Percentiles rank a stretch among this genome's conserved stretches.
Evolutionary conservation across 441 rosid genomes (phyloP).

Genomic region (Flueggea neowawraea): DNA sequence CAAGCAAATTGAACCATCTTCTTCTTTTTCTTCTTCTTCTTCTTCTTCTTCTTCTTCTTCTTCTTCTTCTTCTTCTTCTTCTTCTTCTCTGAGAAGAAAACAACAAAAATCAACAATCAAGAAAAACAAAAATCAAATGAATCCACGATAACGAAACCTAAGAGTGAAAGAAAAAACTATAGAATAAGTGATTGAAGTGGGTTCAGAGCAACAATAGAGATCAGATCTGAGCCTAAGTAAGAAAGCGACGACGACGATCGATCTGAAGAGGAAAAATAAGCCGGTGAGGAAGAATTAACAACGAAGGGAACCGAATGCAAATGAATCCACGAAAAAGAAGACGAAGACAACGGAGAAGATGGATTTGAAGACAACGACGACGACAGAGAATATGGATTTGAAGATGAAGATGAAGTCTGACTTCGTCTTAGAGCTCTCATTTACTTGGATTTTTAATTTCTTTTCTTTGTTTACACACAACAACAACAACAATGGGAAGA

Average conservation of each 20-base stretch:
- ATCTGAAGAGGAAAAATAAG: slow-evolving; percentile 73
- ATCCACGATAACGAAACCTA: no score
- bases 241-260: slow-evolving; percentile 49
- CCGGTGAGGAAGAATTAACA: slow-evolving; percentile 79
- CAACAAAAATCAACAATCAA: no score
- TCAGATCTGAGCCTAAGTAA: slow-evolving; percentile 24
- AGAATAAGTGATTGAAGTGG: no score
- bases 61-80: no score
- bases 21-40: no score
- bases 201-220: slow-evolving; percentile 2
- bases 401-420: slow-evolving; percentile 71
- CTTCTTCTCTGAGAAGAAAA: no score
- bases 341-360: slow-evolving; percentile 42
- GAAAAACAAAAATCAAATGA: no score
- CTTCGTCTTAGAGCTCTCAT: slow-evolving; percentile 93
- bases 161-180: no score
- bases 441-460: slow-evolving; percentile 19
- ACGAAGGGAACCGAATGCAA: slow-evolving; percentile 86
- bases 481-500: no score
- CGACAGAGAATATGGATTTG: slow-evolving; percentile 49
- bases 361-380: slow-evolving; percentile 56
- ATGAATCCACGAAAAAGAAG: slow-evolving; percentile 83
- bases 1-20: no score
- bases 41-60: no score
- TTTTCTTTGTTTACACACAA: background rate